Conservation (phyloP, 257 asterid species). For the Scutellaria galericulata region DNA sequence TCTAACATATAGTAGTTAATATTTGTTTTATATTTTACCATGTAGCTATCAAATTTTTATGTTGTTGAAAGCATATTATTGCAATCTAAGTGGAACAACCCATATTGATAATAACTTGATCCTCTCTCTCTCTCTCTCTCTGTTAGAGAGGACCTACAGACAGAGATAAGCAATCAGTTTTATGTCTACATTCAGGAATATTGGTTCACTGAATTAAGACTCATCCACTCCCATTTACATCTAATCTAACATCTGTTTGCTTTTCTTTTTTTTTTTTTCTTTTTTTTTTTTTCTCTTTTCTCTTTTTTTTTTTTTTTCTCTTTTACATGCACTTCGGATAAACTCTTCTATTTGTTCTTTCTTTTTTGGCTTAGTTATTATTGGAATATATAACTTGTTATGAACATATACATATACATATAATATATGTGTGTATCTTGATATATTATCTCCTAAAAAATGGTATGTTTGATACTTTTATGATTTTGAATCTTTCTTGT, state of each 20-base stretch:
- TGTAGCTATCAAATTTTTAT: too few relatives aligned
- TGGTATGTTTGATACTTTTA: neutral
- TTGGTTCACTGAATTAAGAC: constrained; percentile 41
- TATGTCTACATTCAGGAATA: constrained; percentile 44
- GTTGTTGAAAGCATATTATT: too few relatives aligned
- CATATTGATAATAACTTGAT: neutral
- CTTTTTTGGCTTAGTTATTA: neutral
- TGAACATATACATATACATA: too few relatives aligned
- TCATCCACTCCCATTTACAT: constrained; percentile 20
- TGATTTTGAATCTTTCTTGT: neutral
- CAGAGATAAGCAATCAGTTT: constrained; percentile 33
- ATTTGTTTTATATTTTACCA: too few relatives aligned
- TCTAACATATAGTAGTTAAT: too few relatives aligned
- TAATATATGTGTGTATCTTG: too few relatives aligned
- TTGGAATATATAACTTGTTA: too few relatives aligned
- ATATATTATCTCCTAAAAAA: too few relatives aligned
- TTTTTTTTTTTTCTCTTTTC: neutral
- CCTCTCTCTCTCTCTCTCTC: neutral
- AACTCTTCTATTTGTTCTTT: neutral
- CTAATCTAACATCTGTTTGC: constrained; percentile 28
- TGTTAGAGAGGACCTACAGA: constrained; percentile 40
- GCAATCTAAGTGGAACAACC: neutral
- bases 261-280: constrained; percentile 9
- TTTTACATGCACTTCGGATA: constrained; percentile 23
- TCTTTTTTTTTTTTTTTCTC: neutral